phyloP scores from a whole-genome alignment of 2,329 filamentous ascomycete genomes.

The Helotiales sp. region DNA sequence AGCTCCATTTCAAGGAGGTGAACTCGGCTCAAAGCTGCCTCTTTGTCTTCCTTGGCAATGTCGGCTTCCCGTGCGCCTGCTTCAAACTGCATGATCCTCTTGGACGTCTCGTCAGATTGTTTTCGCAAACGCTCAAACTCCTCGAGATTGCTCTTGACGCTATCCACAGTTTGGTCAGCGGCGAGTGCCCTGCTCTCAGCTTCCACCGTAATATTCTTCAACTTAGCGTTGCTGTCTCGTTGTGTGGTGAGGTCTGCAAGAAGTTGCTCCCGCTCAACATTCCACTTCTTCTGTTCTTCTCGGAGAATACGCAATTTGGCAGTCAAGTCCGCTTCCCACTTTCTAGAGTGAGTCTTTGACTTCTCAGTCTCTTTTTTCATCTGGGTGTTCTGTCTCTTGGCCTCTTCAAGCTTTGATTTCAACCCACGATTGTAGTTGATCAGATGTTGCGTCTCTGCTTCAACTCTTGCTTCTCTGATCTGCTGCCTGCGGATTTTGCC shows the following conservation, averaged over 20 bases:
- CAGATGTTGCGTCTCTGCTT: slow-evolving; percentile 82
- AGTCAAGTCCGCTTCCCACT: slow-evolving; percentile 75
- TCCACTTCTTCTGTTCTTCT: slow-evolving; percentile 72
- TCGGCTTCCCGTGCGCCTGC: slow-evolving; percentile 66
- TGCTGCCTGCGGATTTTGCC: slow-evolving; percentile 77
- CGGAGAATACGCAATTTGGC: slow-evolving; percentile 68
- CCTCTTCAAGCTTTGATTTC: slow-evolving; percentile 74
- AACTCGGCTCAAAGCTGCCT: slow-evolving; percentile 62
- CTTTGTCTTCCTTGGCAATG: slow-evolving; percentile 60
- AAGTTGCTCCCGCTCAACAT: slow-evolving; percentile 60
- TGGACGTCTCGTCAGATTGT: slow-evolving; percentile 65
- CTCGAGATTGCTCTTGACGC: slow-evolving; percentile 63
- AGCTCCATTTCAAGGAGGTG: slow-evolving; percentile 65
- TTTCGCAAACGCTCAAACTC: slow-evolving; percentile 64
- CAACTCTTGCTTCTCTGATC: slow-evolving; percentile 76
- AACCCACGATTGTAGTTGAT: slow-evolving; percentile 77
- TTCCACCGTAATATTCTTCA: slow-evolving; percentile 69
- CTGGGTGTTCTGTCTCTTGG: slow-evolving; percentile 71
- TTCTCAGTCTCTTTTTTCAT: slow-evolving; percentile 74
- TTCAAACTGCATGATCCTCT: slow-evolving; percentile 66
- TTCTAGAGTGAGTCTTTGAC: slow-evolving; percentile 74
- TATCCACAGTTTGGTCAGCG: slow-evolving; percentile 66
- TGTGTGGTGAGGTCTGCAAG: slow-evolving; percentile 62
- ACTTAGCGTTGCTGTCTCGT: slow-evolving; percentile 64
- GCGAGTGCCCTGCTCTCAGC: slow-evolving; percentile 71